These are phyloP conservation scores for Nothomitra cinnamomea DNA, from an alignment of 2,329 filamentous ascomycete genomes.

Conservation along the genomic window DNA sequence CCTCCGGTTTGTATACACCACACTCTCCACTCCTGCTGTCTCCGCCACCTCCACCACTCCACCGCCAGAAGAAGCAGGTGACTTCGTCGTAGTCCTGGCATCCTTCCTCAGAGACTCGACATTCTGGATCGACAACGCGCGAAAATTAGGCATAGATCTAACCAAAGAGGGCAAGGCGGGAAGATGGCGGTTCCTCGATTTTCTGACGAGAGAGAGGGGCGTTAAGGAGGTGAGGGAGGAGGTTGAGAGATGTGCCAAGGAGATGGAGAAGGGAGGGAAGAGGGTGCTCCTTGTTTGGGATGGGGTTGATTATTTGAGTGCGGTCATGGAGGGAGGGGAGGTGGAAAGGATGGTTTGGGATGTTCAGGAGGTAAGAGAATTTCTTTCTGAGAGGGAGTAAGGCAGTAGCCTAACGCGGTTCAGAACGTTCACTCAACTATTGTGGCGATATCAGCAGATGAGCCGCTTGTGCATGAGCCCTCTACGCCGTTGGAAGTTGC, in stretches of 20 bases:
- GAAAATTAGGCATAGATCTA: background rate
- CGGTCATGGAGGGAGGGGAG: background rate
- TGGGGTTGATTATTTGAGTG: background rate
- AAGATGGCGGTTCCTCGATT: constrained; percentile 15
- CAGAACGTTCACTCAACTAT: constrained; percentile 49
- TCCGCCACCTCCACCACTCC: background rate
- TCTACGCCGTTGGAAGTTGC: constrained; percentile 50
- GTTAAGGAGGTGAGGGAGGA: background rate
- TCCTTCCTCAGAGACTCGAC: constrained; percentile 65
- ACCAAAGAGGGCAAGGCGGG: constrained; percentile 37
- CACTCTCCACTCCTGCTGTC: constrained; percentile 17
- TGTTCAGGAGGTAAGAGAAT: background rate
- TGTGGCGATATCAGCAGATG: constrained; percentile 54
- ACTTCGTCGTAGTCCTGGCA: constrained; percentile 49
- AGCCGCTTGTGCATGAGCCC: constrained; percentile 46
- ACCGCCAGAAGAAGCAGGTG: constrained; percentile 17
- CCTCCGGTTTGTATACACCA: constrained; percentile 36
- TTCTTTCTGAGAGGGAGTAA: background rate
- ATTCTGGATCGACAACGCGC: constrained; percentile 50
- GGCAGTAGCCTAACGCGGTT: constrained; percentile 8
- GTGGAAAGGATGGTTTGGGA: background rate
- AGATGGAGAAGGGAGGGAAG: background rate
- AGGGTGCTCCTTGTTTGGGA: background rate
- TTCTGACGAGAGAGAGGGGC: background rate
- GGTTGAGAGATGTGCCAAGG: background rate